These are phyloP conservation scores for Vanrija sp. DNA, from an alignment of 1,284 basidiomycete species.

Conservation along the genomic window DNA sequence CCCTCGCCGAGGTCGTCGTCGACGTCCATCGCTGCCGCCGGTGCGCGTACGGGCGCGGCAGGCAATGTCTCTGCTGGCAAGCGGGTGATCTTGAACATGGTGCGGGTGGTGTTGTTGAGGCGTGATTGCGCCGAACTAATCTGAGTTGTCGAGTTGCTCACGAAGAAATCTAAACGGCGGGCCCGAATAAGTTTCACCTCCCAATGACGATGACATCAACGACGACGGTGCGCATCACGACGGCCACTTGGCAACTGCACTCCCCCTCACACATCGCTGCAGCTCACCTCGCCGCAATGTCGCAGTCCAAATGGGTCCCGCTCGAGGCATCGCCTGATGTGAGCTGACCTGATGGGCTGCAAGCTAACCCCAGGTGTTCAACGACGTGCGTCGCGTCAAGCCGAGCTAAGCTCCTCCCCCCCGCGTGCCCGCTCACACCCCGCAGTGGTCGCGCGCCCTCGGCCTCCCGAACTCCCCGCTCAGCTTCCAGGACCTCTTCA, in stretches of 20 bases:
- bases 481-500: slow-evolving; percentile 75
- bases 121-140: not conserved
- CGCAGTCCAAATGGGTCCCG: slow-evolving; percentile 60
- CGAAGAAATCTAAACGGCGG: slow-evolving; percentile 5
- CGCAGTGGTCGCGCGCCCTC: slow-evolving; percentile 71
- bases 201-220: too few species aligned
- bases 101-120: not conserved
- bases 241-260: not conserved
- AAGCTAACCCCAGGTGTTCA: slow-evolving; percentile 42
- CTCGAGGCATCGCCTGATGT: slow-evolving; percentile 74
- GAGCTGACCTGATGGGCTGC: slow-evolving; percentile 9
- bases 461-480: slow-evolving; percentile 61
- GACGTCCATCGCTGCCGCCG: slow-evolving; percentile 23
- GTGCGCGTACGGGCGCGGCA: slow-evolving; percentile 10
- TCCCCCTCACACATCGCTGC: not conserved
- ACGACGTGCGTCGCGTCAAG: slow-evolving; percentile 30
- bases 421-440: not conserved
- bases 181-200: not conserved
- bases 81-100: slow-evolving; percentile 36
- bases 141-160: not conserved
- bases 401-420: not conserved
- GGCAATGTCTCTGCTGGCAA: slow-evolving; percentile 17
- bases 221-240: not conserved
- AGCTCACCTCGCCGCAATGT: not conserved
- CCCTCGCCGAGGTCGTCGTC: slow-evolving; percentile 32